A percentile compares a stretch with the other conserved stretches of the same genome.
These are phyloP conservation scores for Verticillium longisporum DNA, from an alignment of 2,329 filamentous ascomycete species.

Conservation along the genomic window DNA sequence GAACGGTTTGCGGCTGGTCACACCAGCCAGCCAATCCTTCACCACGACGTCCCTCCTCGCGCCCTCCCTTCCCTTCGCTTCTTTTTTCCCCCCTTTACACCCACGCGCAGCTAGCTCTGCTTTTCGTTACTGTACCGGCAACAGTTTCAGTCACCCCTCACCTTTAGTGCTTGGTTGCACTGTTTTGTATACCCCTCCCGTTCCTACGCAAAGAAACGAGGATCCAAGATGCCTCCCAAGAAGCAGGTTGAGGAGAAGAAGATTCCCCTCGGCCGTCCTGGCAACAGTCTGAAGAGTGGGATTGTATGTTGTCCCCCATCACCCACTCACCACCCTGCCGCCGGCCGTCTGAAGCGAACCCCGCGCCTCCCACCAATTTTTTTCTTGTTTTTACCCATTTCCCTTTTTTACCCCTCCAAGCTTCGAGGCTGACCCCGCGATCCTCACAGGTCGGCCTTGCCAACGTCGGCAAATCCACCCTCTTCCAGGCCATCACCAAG, in stretches of 20 bases:
- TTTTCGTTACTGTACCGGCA: conserved; percentile 25
- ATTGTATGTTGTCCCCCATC: conserved; percentile 59
- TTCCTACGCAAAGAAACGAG: conserved; percentile 51
- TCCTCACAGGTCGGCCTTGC: conserved; percentile 72
- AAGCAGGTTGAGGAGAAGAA: conserved; percentile 90
- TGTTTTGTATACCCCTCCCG: conserved; percentile 40
- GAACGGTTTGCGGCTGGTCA: conserved; percentile 30
- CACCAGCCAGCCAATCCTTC: conserved; percentile 28
- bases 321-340: conserved; percentile 4
- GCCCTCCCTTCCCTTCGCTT: conserved; percentile 42
- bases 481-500: conserved; percentile 99
- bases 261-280: conserved; percentile 88
- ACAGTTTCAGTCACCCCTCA: conserved; percentile 27
- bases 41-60: conserved; percentile 35
- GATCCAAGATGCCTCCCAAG: conserved; percentile 88
- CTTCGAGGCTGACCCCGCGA: background rate
- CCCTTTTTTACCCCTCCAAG: background rate
- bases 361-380: background rate
- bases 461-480: conserved; percentile 98
- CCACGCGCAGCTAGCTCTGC: conserved; percentile 63
- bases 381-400: background rate
- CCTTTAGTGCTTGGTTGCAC: conserved; percentile 44
- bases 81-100: conserved; percentile 40
- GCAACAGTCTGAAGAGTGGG: conserved; percentile 98
- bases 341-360: background rate